Evolutionary conservation across 2,329 filamentous ascomycete genomes (phyloP).

Genomic region (Decorospora gaudefroyi): DNA sequence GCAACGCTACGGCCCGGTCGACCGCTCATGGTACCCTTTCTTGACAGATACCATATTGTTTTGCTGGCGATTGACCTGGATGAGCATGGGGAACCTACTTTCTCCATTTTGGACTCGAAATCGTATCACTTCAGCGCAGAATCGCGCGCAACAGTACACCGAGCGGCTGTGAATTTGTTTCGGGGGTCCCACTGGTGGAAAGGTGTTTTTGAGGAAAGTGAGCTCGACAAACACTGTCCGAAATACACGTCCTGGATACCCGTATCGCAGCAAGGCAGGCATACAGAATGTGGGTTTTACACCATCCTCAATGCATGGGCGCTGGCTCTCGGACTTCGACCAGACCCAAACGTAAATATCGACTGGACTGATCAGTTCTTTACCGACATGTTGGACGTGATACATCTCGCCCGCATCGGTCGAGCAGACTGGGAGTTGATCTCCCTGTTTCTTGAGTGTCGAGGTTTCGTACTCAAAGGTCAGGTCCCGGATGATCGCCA

Average conservation of each 20-base stretch:
- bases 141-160: background rate
- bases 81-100: background rate
- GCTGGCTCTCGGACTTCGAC: conserved; percentile 25
- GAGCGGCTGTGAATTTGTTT: background rate
- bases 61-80: conserved; percentile 20
- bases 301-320: conserved; percentile 29
- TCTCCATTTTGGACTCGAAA: conserved; percentile 19
- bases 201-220: background rate
- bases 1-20: conserved; percentile 13
- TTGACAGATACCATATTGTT: conserved; percentile 7
- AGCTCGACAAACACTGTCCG: background rate
- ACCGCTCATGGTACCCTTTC: conserved; percentile 14
- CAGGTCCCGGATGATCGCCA: conserved; percentile 1
- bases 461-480: conserved; percentile 4
- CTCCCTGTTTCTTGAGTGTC: conserved; percentile 19
- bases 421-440: conserved; percentile 20
- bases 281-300: conserved; percentile 21
- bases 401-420: conserved; percentile 17
- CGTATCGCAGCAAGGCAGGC: conserved; percentile 6
- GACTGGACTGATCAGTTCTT: conserved; percentile 14
- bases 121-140: background rate
- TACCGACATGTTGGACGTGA: conserved; percentile 4
- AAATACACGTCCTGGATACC: conserved; percentile 6
- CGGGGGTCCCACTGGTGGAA: background rate
- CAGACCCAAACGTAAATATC: conserved; percentile 8